Evolutionary conservation across 495 filamentous ascomycete species (phyloP), one percentile per base, ranked within the genome.

Genomic region (Aspergillus sparsus): DNA sequence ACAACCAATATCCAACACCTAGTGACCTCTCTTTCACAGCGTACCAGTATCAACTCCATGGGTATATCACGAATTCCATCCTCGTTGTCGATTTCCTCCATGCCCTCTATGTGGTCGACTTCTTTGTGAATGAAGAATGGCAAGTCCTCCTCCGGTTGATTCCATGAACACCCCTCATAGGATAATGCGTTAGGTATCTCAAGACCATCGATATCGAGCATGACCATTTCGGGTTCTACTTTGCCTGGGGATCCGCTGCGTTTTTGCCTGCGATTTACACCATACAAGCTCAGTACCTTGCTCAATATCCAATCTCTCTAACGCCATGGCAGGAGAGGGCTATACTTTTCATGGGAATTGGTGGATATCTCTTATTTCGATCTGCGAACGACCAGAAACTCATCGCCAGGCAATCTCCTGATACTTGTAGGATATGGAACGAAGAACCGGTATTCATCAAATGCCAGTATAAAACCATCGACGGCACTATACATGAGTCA

Each of bases 201-300:
- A 67, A 74, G 35, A 82, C 79, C 9, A 79, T 82, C 41, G 80
- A 82, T 60, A 82, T 82, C 37, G 70, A 66, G 27, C 79, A 81
- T 50, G 80, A 82, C 50, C 79, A 81, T 61, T 82, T 80, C 56
- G 80, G 80, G 5, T 82, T 80, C 67, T 80, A 81, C 63, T 71
- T 82, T 9, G 76, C 74, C 31, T 82, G 76, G 76, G 80, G 80
- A 31, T 75, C 70, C 36, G 70, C 76, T 27, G 76, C 73, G 35
- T 78, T 74, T 63, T 62, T 82, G 12, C 80, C 79, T 1, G 68
- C 65, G 6, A 61, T 75, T n/a, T 82, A 82, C 67, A 81, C 80
- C 10, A 65, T 80, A 11, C 80, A 81, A 62, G 74, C 75, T 5
- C 80, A 82, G 57, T 82, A 78, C 58, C 65, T 82, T 7, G 77